Conservation (phyloP, 345 rosid genomes). For the Syzygium aqueum region DNA sequence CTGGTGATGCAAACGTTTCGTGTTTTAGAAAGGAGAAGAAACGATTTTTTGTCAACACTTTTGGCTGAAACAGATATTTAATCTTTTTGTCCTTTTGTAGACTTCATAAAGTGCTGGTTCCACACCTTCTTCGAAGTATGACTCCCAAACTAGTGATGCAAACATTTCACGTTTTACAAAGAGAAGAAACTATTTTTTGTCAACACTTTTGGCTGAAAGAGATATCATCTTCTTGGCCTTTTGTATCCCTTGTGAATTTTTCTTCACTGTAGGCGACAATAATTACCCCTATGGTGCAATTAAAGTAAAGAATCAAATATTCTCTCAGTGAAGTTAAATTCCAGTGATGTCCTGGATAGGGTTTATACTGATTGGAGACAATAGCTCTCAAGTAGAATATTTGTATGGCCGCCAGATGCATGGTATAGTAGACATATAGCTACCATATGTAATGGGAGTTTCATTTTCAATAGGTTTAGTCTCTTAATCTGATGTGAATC, state of each 20-base stretch:
- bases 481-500: background rate
- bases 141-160: conserved; percentile 11
- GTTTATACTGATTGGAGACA: background rate
- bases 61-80: background rate
- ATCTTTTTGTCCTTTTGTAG: conserved; percentile 11
- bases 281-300: background rate
- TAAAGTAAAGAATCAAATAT: background rate
- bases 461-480: background rate
- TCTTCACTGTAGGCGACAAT: background rate
- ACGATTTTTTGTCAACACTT: background rate
- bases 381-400: background rate
- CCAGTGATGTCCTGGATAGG: background rate
- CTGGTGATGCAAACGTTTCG: background rate
- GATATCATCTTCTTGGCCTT: background rate
- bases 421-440: background rate
- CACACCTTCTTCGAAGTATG: conserved; percentile 90
- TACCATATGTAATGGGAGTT: background rate
- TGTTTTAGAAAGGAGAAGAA: background rate
- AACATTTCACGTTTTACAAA: background rate
- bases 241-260: conserved; percentile 1
- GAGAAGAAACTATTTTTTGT: background rate
- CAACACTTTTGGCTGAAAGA: background rate
- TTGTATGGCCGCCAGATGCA: background rate
- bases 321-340: background rate
- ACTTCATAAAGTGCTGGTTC: conserved; percentile 96